phyloP scores from a whole-genome alignment of 768 basidiomycete genomes.

The Rhizopogon sp. region DNA sequence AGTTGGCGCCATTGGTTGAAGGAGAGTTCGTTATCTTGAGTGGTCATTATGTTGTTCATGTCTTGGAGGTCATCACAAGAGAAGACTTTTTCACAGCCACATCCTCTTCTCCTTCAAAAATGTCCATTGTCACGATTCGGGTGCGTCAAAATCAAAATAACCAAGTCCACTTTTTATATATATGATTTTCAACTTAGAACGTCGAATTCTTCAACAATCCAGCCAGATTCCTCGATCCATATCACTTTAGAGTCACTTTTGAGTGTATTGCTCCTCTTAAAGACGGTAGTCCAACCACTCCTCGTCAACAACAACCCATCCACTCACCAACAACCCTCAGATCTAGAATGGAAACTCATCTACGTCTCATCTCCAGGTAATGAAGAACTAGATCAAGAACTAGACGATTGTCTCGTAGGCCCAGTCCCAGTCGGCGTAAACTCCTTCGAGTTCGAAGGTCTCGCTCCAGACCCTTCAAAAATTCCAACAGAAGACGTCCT shows the following conservation, averaged over 20 bases:
- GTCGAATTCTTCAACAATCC: slow-evolving; percentile 93
- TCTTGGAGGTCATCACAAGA: too few species aligned
- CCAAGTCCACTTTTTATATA: not conserved
- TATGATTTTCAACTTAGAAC: slow-evolving; percentile 45
- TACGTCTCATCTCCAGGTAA: slow-evolving; percentile 94
- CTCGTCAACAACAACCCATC: slow-evolving; percentile 7
- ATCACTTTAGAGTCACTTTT: slow-evolving; percentile 93
- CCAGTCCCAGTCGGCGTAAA: slow-evolving; percentile 97
- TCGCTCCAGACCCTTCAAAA: slow-evolving; percentile 74
- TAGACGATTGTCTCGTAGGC: slow-evolving; percentile 96
- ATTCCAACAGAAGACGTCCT: slow-evolving; percentile 90
- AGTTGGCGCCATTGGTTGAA: slow-evolving; percentile 34
- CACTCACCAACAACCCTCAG: slow-evolving; percentile 32
- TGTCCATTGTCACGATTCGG: slow-evolving; percentile 70
- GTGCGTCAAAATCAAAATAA: slow-evolving; percentile 30
- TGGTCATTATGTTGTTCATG: too few species aligned
- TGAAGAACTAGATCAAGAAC: slow-evolving; percentile 91
- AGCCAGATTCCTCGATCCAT: slow-evolving; percentile 85
- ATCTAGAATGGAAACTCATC: slow-evolving; percentile 97
- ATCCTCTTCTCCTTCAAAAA: slow-evolving; percentile 16
- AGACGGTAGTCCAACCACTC: slow-evolving; percentile 52
- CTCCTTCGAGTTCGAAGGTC: slow-evolving; percentile 93
- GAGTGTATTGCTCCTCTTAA: slow-evolving; percentile 90
- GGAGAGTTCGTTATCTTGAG: too few species aligned
- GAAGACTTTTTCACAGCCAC: not conserved